Conservation (phyloP, 208 protist genomes). For the Trypanosoma theileri region DNA sequence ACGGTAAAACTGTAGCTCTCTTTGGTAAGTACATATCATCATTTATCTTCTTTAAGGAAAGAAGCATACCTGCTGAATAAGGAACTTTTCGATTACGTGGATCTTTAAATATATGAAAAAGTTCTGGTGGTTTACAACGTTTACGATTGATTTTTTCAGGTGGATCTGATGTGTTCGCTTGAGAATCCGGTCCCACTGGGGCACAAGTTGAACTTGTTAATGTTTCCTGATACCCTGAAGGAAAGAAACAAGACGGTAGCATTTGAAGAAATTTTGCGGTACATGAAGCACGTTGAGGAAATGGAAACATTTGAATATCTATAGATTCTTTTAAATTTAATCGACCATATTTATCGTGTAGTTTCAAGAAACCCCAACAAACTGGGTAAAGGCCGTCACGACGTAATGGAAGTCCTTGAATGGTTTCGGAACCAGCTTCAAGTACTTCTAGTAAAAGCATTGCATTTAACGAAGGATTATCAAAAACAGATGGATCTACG, state of each 20-base stretch:
- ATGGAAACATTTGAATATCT: slow-evolving; percentile 81
- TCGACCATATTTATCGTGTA: slow-evolving; percentile 53
- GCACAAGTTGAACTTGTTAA: neutral
- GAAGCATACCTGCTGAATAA: slow-evolving; percentile 42
- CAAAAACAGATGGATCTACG: slow-evolving; percentile 3
- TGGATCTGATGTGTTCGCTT: neutral
- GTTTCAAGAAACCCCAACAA: slow-evolving; percentile 80
- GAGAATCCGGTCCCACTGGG: slow-evolving; percentile 7
- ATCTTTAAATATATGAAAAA: slow-evolving; percentile 58
- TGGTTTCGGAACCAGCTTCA: slow-evolving; percentile 62
- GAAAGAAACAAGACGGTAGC: slow-evolving; percentile 37
- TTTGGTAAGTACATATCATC: slow-evolving; percentile 26
- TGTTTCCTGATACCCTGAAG: neutral
- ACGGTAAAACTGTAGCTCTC: slow-evolving; percentile 45
- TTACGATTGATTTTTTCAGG: neutral
- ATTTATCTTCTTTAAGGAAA: slow-evolving; percentile 13
- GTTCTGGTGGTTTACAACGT: slow-evolving; percentile 23
- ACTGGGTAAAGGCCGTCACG: slow-evolving; percentile 62
- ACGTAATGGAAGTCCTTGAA: slow-evolving; percentile 55
- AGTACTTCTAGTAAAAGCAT: slow-evolving; percentile 84
- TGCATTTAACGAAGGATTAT: slow-evolving; percentile 30
- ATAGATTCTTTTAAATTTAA: slow-evolving; percentile 31
- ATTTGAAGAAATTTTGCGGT: slow-evolving; percentile 42
- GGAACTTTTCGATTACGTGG: slow-evolving; percentile 54
- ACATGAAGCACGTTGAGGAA: slow-evolving; percentile 57